These are phyloP conservation scores for Begonia loranthoides DNA, from an alignment of 306 rosid species.

Conservation along the genomic window DNA sequence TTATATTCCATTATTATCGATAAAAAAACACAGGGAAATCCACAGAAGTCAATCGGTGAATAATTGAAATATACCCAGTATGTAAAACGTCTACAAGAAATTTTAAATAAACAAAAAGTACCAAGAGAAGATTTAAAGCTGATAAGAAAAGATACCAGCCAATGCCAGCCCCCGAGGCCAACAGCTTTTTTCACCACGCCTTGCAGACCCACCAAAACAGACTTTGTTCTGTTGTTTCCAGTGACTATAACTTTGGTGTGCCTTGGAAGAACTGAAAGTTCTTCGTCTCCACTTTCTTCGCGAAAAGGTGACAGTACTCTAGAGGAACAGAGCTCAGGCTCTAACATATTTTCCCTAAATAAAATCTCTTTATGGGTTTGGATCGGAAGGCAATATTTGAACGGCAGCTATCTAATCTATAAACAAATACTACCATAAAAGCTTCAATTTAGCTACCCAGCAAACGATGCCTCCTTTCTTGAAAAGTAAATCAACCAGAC, in stretches of 20 bases:
- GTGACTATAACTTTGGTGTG: slow-evolving; percentile 70
- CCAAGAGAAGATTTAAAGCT: background rate
- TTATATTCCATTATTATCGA: background rate
- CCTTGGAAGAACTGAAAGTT: slow-evolving; percentile 60
- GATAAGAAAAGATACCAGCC: slow-evolving; percentile 41
- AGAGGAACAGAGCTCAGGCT: slow-evolving; percentile 41
- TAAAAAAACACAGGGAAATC: background rate
- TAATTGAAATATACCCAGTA: no score
- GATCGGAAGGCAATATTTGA: background rate
- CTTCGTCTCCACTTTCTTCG: slow-evolving; percentile 62
- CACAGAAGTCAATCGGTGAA: background rate
- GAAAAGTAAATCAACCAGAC: no score
- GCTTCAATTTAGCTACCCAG: no score
- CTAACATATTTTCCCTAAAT: slow-evolving; percentile 25
- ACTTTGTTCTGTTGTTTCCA: slow-evolving; percentile 62
- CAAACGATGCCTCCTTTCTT: no score
- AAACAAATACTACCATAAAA: no score
- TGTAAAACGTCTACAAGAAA: no score
- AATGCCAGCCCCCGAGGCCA: slow-evolving; percentile 74
- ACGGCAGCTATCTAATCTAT: no score
- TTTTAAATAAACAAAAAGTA: background rate
- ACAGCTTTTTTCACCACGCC: slow-evolving; percentile 77
- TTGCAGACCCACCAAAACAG: slow-evolving; percentile 63
- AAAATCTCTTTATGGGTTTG: background rate
- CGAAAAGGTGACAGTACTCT: slow-evolving; percentile 35